Conservation (phyloP, 2,329 filamentous ascomycete genomes). For the Ramularia endophylla region DNA sequence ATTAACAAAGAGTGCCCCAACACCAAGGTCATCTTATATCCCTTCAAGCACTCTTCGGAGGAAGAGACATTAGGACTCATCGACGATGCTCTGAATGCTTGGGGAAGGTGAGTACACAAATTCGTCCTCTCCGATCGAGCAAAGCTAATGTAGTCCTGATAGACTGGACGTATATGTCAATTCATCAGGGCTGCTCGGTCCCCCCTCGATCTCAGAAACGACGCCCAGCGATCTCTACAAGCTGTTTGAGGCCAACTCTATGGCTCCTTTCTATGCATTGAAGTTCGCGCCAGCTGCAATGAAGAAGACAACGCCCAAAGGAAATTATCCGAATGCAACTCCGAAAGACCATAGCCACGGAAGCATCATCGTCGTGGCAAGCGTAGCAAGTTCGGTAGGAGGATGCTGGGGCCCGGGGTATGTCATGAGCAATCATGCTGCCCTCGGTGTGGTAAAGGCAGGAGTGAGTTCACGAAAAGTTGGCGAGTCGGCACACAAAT, state of each 20-base stretch:
- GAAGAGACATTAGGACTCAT: constrained; percentile 56
- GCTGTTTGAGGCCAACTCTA: constrained; percentile 55
- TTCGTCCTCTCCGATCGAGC: no score
- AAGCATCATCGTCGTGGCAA: constrained; percentile 56
- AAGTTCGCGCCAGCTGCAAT: constrained; percentile 61
- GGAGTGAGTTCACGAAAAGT: constrained; percentile 34
- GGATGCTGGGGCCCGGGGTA: constrained; percentile 56
- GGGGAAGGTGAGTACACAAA: constrained; percentile 38
- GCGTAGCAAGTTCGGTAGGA: constrained; percentile 51
- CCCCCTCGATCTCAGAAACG: constrained; percentile 51
- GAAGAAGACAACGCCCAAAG: constrained; percentile 52
- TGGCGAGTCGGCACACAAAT: no score
- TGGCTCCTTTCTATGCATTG: constrained; percentile 59
- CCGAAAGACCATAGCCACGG: constrained; percentile 57
- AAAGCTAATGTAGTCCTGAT: constrained; percentile 6
- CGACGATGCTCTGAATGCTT: constrained; percentile 57
- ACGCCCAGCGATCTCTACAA: constrained; percentile 51
- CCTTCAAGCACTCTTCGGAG: constrained; percentile 53
- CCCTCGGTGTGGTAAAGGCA: constrained; percentile 54
- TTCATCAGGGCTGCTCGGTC: constrained; percentile 52
- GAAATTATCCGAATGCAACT: constrained; percentile 54
- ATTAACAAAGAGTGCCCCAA: constrained; percentile 45
- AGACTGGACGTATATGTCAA: constrained; percentile 58
- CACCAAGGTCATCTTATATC: constrained; percentile 57
- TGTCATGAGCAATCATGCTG: constrained; percentile 56